Base-by-base conservation (phyloP, 352 stramenopile genomes). In the Pythium oligandrum region DNA sequence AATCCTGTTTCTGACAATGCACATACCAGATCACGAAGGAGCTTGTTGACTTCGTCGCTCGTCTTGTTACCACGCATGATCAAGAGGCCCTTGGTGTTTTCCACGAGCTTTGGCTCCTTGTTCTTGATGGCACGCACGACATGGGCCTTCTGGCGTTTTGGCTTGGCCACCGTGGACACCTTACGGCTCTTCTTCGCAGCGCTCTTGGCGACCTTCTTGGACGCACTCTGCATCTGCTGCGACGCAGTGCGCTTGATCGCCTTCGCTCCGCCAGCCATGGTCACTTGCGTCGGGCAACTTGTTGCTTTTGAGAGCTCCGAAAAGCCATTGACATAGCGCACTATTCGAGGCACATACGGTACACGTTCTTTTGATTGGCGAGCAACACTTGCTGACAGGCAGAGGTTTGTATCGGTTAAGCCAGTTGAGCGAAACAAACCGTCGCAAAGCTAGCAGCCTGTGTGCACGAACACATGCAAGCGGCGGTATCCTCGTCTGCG, bases 51-150 rank as follows among this genome's bases (percentile, higher is more conserved):
- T 45, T 83, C 63, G 48, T 96, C 78, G 56, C 61, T 95, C 6
- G 87, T 95, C 70, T 96, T 96, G 69, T 93, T 95, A 55, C 87
- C 86, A 44, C 86, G 82, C 68, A 97, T 68, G 37, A 95, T 79
- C 30, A 97, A 75, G 59, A 93, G 60, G 51, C 85, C 78, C 83
- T 97, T 97, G 44, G 85, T 92, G 71, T 96, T 95, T 55, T 97
- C 89, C 45, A 93, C 82, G 30, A 97, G 67, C 63, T 97, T 96
- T n/a, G 89, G 74, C 64, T 92, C 89, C 55, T 90, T 93, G 60
- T 83, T 75, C 73, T 96, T 93, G 54, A 96, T 73, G 30, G 78
- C 78, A 42, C 88, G 82, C 55, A 78, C 67, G 55, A 95, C 79
- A 63, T 87, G 71, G 9, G 81, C 86, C 57, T 93, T 94, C 40